These are phyloP conservation scores for Plasmodium falciparum DNA, from an alignment of 169 alveolate species.

Conservation along the genomic window DNA sequence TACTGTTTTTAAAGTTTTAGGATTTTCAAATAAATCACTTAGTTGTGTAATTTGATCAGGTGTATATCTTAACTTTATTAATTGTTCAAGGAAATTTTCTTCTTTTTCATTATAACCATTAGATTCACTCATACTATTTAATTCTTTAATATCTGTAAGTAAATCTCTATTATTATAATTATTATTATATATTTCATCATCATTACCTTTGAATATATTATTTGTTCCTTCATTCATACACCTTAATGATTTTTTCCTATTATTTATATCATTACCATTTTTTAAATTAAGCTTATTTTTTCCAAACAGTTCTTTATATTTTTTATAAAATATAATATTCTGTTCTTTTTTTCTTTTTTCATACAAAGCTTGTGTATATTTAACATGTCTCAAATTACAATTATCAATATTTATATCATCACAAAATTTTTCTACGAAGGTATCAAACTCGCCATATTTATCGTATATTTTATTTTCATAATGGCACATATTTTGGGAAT, in stretches of 20 bases:
- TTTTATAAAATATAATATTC: not conserved
- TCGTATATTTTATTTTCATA: not conserved
- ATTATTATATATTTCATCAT: not conserved
- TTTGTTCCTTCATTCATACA: not conserved
- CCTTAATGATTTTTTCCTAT: not conserved
- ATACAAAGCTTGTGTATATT: not conserved
- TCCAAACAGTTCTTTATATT: constrained; percentile 21
- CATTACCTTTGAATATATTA: not conserved
- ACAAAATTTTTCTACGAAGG: not conserved
- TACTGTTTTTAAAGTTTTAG: constrained; percentile 77
- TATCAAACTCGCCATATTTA: not conserved
- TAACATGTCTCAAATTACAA: too few species aligned
- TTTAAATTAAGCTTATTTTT: not conserved
- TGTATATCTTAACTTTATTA: constrained; percentile 79
- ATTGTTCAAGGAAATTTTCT: constrained; percentile 28
- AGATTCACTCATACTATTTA: constrained; percentile 48
- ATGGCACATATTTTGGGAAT: not conserved
- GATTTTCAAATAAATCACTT: constrained; percentile 84
- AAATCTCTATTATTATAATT: not conserved
- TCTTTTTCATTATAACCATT: constrained; percentile 13
- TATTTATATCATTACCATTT: constrained; percentile 3
- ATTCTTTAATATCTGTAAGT: constrained; percentile 15
- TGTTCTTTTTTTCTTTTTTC: constrained; percentile 14
- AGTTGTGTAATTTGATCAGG: constrained; percentile 83
- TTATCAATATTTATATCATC: not conserved